Conservation (phyloP, 352 stramenopile genomes). For the Phytopythium kandeliae region DNA sequence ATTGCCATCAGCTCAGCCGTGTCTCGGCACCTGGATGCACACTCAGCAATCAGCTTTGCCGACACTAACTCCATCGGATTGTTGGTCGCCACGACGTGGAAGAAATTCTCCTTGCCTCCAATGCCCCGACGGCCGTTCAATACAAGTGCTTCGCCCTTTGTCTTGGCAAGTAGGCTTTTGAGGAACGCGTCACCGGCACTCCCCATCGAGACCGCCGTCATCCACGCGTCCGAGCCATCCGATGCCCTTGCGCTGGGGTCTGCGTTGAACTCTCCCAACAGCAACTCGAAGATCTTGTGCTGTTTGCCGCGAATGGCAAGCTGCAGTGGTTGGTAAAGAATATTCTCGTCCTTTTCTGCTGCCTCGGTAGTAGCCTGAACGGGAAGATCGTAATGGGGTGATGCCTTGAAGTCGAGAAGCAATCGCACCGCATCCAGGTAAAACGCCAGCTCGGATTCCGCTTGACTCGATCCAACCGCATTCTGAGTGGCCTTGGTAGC, state of each 20-base stretch:
- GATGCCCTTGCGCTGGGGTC: constrained; percentile 28
- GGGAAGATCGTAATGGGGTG: constrained; percentile 37
- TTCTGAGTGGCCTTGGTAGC: constrained; percentile 9
- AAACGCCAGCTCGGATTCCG: constrained; percentile 22
- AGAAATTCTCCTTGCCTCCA: constrained; percentile 43
- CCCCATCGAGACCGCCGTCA: constrained; percentile 32
- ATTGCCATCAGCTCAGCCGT: constrained; percentile 34
- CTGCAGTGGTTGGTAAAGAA: constrained; percentile 44
- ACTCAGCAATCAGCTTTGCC: constrained; percentile 28
- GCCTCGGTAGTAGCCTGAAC: constrained; percentile 12
- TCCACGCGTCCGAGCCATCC: constrained; percentile 56
- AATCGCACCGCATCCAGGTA: constrained; percentile 42
- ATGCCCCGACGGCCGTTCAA: constrained; percentile 16
- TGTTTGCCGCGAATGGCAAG: constrained; percentile 46
- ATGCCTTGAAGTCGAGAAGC: constrained; percentile 43
- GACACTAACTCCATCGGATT: constrained; percentile 13
- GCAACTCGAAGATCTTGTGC: constrained; percentile 36
- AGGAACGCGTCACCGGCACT: constrained; percentile 37
- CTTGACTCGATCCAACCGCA: not conserved
- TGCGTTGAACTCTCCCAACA: constrained; percentile 36
- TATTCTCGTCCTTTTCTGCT: constrained; percentile 5
- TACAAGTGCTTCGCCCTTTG: constrained; percentile 19
- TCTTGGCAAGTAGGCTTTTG: constrained; percentile 32
- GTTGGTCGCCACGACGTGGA: constrained; percentile 43
- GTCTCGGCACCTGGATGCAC: constrained; percentile 24